These are phyloP conservation scores for Trypanosoma mega DNA, from an alignment of 208 protist species.

Conservation along the genomic window DNA sequence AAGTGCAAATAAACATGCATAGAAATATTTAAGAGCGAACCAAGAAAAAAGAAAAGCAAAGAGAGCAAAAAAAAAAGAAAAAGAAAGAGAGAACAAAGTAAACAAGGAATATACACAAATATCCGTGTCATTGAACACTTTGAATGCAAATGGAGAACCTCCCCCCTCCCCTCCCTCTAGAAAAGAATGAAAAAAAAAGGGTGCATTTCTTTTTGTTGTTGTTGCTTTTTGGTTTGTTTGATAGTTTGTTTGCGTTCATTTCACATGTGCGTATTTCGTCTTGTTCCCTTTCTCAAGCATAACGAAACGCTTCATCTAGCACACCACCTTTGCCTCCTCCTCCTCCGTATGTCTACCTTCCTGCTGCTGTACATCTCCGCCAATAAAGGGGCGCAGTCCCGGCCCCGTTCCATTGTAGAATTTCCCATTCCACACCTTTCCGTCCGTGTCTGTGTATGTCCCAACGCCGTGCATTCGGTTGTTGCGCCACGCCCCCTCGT, in stretches of 20 bases:
- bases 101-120: background rate
- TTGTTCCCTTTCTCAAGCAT: too few relatives aligned
- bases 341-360: background rate
- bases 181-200: too few relatives aligned
- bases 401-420: slow-evolving; percentile 84
- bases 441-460: slow-evolving; percentile 72
- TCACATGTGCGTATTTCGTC: too few relatives aligned
- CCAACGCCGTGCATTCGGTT: slow-evolving; percentile 89
- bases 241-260: too few relatives aligned
- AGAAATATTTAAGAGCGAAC: too few relatives aligned
- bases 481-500: slow-evolving; percentile 71
- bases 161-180: too few relatives aligned
- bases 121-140: background rate
- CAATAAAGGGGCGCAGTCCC: slow-evolving; percentile 42
- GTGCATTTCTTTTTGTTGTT: too few relatives aligned
- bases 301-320: too few relatives aligned
- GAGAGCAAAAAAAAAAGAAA: slow-evolving; percentile 6
- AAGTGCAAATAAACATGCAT: too few relatives aligned
- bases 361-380: background rate
- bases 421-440: slow-evolving; percentile 71
- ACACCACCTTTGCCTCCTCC: background rate
- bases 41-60: slow-evolving; percentile 7
- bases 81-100: background rate
- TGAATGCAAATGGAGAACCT: too few relatives aligned
- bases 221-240: too few relatives aligned